Evolutionary conservation across 2,329 filamentous ascomycete species (phyloP), one percentile per base, ranked within the genome.

Genomic region (Cadophora gregata): DNA sequence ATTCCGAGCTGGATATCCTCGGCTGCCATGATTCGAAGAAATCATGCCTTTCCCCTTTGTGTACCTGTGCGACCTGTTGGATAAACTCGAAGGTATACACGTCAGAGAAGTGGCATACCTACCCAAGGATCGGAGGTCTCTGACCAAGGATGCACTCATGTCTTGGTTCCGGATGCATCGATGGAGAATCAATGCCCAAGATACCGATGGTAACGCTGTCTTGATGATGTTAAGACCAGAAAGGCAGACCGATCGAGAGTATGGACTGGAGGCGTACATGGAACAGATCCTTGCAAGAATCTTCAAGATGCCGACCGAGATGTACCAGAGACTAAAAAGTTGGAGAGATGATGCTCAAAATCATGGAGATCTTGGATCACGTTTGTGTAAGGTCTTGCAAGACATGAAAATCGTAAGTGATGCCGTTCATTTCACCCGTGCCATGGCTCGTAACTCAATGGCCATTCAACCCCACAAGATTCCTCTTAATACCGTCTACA

Each of bases 151-250:
- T n/a, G 79, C 78, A 5, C 82, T 93, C 42, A 75, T 80, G 10
- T 77, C 81, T 31, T 97, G 94, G 93, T 96, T 96, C 77, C 76
- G 77, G 16, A 79, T 81, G 1, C 86, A 97, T 75, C 85, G 86
- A 5, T 77, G 78, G 19, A 78, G 79, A 1, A 83, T 97, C 19
- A 80, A 89, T 74, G 81, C 83, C 0, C 79, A 85, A 8, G 81
- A 84, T 31, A 86, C 86, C 1, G 81, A 89, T 73, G 81, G 83
- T 1, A 80, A 86, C 1, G 90, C 91, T 2, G 79, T 97, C 1
- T 81, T 97, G 0, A 94, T 91, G 1, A 89, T 90, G 2, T 79
- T 97, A 0, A 84, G 96, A 0, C 93, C 93, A 0, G 89, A 93
- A 69, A 88, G 85, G 70, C 84, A 93, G 62, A 89, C 88, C 2